Base-by-base conservation (phyloP, 768 basidiomycete genomes). In the Pluteus cervinus region DNA sequence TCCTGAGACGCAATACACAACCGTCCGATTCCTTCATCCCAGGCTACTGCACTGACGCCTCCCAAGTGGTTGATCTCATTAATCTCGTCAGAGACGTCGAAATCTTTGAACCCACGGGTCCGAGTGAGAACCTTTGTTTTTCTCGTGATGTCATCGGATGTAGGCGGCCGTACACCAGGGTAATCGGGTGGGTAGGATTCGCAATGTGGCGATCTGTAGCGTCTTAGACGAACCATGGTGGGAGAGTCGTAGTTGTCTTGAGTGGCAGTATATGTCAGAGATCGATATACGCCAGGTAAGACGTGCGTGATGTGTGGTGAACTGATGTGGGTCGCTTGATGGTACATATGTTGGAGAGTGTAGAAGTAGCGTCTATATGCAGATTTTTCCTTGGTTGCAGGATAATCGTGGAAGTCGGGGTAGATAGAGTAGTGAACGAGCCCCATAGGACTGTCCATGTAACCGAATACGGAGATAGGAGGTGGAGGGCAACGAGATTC, bases 11-110 rank as follows among this genome's bases (percentile, higher is more conserved):
- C 70, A 5, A 81, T 56, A 46, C 74, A 73, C 10, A 82, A 62
- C 25, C 79, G 64, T 3, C 80, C 81, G 9, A 73, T 75, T 16
- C 66, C 61, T 52, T 84, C 81, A 43, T 85, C 81, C 76, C 77
- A 85, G 5, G 74, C 63, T 23, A 81, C 66, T 12, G 73, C 63
- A n/a, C 57, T 54, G 24, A 78, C 51, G 7, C 67, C 71, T 3
- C 37, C 46, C 23, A 33, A 49, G n/a, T 41, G 20, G 36, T 48
- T 52, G 9, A 42, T 30, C 11, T 29, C 30, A 41, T 41, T 46
- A 10, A 22, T 37, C 5, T 39, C 35, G 17, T 32, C 46, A 33
- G 40, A 36, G 12, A 43, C 26, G 8, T 40, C 22, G 17, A 54
- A 29, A 18, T 43, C 34, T 24, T 26, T 16, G 21, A 45, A 53